These are phyloP conservation scores for Purpureocillium lavendulum DNA, from an alignment of 2,329 filamentous ascomycete genomes.

Conservation along the genomic window DNA sequence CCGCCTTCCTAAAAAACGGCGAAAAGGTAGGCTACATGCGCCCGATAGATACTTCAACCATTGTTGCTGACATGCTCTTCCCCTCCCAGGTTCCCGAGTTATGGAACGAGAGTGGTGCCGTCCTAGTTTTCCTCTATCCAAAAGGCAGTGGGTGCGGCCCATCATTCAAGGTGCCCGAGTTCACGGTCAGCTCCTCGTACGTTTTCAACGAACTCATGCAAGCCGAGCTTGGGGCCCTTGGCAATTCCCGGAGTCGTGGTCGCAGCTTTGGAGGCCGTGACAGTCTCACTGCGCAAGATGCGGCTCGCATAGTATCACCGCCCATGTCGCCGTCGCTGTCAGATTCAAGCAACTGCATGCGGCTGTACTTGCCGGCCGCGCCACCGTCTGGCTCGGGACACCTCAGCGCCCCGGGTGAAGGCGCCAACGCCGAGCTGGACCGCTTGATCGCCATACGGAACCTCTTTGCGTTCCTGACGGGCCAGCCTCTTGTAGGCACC, in stretches of 20 bases:
- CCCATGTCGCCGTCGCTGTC: constrained; percentile 28
- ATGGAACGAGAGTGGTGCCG: constrained; percentile 53
- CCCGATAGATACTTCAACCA: not conserved
- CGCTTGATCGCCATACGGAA: constrained; percentile 53
- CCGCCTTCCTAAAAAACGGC: constrained; percentile 38
- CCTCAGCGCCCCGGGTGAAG: constrained; percentile 21
- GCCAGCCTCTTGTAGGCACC: constrained; percentile 55
- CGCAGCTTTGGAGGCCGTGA: constrained; percentile 39
- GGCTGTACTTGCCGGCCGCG: constrained; percentile 45
- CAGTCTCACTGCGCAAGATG: constrained; percentile 42
- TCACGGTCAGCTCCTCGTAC: constrained; percentile 44
- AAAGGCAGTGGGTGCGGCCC: constrained; percentile 40
- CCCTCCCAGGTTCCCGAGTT: constrained; percentile 49
- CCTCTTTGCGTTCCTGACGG: constrained; percentile 57
- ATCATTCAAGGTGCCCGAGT: constrained; percentile 52
- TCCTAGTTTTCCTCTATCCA: constrained; percentile 50
- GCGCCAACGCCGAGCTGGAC: constrained; percentile 35
- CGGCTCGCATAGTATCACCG: constrained; percentile 28
- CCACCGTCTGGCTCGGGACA: constrained; percentile 28
- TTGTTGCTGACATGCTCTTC: constrained; percentile 1
- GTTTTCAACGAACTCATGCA: constrained; percentile 46
- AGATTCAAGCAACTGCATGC: constrained; percentile 28
- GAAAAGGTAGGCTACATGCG: constrained; percentile 39
- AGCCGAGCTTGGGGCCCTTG: constrained; percentile 28
- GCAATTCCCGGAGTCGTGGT: constrained; percentile 22